phyloP scores from a whole-genome alignment of 352 stramenopile genomes.

The Phytopythium litorale region DNA sequence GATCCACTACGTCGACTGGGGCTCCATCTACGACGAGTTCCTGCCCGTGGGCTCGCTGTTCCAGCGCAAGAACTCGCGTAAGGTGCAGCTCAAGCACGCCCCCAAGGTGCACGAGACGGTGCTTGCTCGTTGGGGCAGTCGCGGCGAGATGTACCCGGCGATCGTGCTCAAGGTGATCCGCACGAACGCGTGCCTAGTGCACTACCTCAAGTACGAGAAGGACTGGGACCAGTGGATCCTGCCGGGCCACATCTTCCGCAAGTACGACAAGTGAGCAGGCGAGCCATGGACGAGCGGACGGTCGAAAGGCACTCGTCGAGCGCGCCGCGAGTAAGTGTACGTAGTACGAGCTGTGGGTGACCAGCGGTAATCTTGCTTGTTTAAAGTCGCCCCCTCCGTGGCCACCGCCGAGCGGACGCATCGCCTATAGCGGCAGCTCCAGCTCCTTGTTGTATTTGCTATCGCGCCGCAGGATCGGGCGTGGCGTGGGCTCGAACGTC shows the following conservation, averaged over 20 bases:
- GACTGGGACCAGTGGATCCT: constrained; percentile 85
- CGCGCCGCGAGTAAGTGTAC: neutral
- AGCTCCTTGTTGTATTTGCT: constrained; percentile 57
- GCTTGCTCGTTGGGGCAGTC: constrained; percentile 69
- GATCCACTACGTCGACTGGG: constrained; percentile 79
- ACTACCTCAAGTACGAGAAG: constrained; percentile 84
- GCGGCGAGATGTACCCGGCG: constrained; percentile 67
- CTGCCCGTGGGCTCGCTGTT: constrained; percentile 62
- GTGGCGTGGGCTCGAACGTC: constrained; percentile 12
- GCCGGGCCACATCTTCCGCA: constrained; percentile 76
- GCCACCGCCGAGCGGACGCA: neutral
- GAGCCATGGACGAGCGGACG: neutral
- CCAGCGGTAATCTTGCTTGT: neutral
- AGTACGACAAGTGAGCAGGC: constrained; percentile 31
- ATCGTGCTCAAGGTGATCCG: constrained; percentile 79
- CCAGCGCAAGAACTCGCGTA: constrained; percentile 42
- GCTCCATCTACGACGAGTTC: constrained; percentile 82
- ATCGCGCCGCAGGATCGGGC: constrained; percentile 43
- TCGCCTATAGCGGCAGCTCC: constrained; percentile 5
- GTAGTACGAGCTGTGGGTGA: neutral
- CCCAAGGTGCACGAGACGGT: constrained; percentile 71
- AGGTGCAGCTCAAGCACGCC: constrained; percentile 54
- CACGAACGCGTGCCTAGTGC: constrained; percentile 71
- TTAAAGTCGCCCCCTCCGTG: neutral
- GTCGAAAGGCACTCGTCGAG: neutral